These are phyloP conservation scores for Blastocystis sp. DNA, from an alignment of 352 stramenopile species.

Conservation along the genomic window DNA sequence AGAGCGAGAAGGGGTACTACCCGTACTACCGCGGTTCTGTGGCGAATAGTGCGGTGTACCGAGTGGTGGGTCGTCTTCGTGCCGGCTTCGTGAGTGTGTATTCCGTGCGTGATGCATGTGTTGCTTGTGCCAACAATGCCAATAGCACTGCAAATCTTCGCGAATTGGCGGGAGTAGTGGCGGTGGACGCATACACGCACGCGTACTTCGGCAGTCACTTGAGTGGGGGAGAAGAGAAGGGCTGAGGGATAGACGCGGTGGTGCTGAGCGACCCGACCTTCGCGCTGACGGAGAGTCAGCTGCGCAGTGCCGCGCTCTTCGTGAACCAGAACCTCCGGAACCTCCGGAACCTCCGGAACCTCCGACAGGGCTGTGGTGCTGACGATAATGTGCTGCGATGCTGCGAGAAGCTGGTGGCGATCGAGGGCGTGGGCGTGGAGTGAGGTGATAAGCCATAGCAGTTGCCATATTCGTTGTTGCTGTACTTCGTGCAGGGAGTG, in stretches of 20 bases:
- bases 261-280: neutral
- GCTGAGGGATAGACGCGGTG: too few species aligned
- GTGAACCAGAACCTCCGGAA: neutral
- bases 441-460: neutral
- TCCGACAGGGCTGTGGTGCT: too few species aligned
- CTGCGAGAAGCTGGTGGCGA: neutral
- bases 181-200: neutral
- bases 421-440: slow-evolving; percentile 1
- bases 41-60: neutral
- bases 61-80: neutral
- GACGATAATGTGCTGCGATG: neutral
- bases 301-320: neutral
- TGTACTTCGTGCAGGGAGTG: neutral
- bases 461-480: neutral
- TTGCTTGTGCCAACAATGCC: neutral
- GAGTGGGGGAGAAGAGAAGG: neutral
- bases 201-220: neutral
- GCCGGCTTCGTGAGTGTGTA: slow-evolving; percentile 8
- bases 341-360: too few species aligned
- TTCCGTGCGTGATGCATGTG: neutral
- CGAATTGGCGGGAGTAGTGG: neutral
- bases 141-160: neutral
- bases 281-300: neutral
- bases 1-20: neutral
- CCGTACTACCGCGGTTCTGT: neutral